Percentiles rank a stretch among this genome's conserved stretches.
phyloP scores from a whole-genome alignment of 805 yeast genomes.

The Myxozyma vanderwaltii region DNA sequence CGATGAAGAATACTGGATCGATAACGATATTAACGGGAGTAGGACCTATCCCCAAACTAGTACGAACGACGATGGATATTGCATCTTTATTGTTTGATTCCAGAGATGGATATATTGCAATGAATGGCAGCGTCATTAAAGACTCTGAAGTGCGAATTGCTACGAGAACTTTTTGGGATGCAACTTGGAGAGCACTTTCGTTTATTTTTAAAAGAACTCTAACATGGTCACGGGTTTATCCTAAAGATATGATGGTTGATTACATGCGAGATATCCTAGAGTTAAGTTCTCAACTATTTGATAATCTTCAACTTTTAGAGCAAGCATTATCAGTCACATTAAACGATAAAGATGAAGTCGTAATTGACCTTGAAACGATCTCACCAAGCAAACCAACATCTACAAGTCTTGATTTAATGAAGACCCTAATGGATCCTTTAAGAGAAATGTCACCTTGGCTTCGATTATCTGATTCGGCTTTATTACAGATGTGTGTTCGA shows the following conservation, averaged over 20 bases:
- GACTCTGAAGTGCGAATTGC: slow-evolving; percentile 38
- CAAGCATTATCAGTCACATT: slow-evolving; percentile 45
- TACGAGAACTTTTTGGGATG: slow-evolving; percentile 61
- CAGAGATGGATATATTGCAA: slow-evolving; percentile 55
- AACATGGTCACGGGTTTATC: slow-evolving; percentile 71
- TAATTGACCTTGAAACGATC: slow-evolving; percentile 23
- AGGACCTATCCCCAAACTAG: slow-evolving; percentile 76
- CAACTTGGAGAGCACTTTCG: slow-evolving; percentile 71
- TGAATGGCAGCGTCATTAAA: slow-evolving; percentile 39
- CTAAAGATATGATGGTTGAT: slow-evolving; percentile 62
- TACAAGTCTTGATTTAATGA: slow-evolving; percentile 46
- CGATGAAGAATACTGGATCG: slow-evolving; percentile 48
- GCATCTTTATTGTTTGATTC: slow-evolving; percentile 66
- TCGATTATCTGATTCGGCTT: slow-evolving; percentile 74
- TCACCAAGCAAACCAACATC: slow-evolving; percentile 22
- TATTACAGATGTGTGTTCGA: slow-evolving; percentile 71
- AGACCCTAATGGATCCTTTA: slow-evolving; percentile 62
- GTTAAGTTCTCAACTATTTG: slow-evolving; percentile 67
- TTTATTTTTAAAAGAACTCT: slow-evolving; percentile 68
- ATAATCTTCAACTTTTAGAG: slow-evolving; percentile 58
- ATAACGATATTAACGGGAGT: slow-evolving; percentile 49
- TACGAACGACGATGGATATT: slow-evolving; percentile 75
- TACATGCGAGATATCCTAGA: slow-evolving; percentile 87
- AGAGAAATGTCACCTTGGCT: slow-evolving; percentile 76
- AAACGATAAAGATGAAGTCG: slow-evolving; percentile 28